These are phyloP conservation scores for Avena atlantica DNA, from an alignment of 176 grass and related monocot genomes.

Conservation along the genomic window DNA sequence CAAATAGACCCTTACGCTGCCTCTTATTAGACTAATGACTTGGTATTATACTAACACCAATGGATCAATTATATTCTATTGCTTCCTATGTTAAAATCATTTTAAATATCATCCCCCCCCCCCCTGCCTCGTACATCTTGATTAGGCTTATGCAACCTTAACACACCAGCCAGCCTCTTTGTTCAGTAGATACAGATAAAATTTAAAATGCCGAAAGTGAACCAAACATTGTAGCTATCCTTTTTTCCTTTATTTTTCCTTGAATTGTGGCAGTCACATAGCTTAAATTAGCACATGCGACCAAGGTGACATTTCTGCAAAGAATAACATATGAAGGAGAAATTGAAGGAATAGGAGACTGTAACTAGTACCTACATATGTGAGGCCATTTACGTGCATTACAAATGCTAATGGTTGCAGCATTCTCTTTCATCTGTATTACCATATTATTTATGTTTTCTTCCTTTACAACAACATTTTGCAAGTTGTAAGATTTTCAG, in stretches of 20 bases:
- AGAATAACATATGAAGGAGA: neutral
- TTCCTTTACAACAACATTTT: neutral
- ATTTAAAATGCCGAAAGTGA: neutral
- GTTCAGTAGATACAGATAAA: constrained; percentile 2
- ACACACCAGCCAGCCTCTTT: neutral
- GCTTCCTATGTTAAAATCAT: neutral
- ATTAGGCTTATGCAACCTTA: constrained; percentile 2
- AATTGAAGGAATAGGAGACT: neutral
- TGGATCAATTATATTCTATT: neutral
- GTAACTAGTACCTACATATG: constrained; percentile 10
- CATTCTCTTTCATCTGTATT: constrained; percentile 4
- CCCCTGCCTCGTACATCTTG: constrained; percentile 13
- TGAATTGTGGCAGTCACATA: neutral
- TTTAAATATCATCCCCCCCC: neutral
- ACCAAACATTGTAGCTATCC: neutral
- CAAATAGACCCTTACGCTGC: neutral
- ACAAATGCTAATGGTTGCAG: constrained; percentile 21
- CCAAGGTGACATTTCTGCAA: constrained; percentile 1
- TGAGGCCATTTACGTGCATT: neutral
- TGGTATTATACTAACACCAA: no score
- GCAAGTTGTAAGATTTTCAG: neutral
- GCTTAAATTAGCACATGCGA: neutral
- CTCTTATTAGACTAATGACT: no score
- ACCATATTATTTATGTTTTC: neutral
- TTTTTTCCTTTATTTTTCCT: neutral